phyloP scores from a whole-genome alignment of 257 asterid species.

The Solanum dulcamara region DNA sequence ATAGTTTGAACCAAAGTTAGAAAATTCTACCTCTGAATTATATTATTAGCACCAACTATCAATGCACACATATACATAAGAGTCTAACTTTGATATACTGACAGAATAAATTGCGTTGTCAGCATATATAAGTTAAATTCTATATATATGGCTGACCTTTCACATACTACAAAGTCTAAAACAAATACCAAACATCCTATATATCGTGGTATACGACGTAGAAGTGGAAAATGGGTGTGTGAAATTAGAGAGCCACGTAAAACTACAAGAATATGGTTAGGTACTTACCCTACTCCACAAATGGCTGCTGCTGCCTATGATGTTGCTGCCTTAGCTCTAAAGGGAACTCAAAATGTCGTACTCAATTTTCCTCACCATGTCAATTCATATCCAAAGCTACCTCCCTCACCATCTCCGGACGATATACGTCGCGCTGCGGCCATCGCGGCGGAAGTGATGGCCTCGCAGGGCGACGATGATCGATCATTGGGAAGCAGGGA shows the following conservation, averaged over 20 bases:
- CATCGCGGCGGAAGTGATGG: slow-evolving; percentile 16
- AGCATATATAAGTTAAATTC: background rate
- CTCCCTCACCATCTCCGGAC: slow-evolving; percentile 25
- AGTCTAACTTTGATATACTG: background rate
- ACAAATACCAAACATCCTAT: slow-evolving; percentile 25
- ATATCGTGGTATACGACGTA: slow-evolving; percentile 41
- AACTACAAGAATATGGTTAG: slow-evolving; percentile 34
- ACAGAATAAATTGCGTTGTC: background rate
- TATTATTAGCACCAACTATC: background rate
- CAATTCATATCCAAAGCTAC: slow-evolving; percentile 18
- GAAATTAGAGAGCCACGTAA: slow-evolving; percentile 39
- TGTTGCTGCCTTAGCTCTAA: slow-evolving; percentile 32
- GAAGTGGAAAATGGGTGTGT: slow-evolving; percentile 46
- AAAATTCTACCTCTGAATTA: background rate
- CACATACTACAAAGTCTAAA: background rate
- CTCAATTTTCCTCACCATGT: slow-evolving; percentile 37
- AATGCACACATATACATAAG: background rate
- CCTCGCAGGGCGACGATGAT: background rate
- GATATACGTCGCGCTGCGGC: slow-evolving; percentile 38
- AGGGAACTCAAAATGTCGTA: slow-evolving; percentile 6
- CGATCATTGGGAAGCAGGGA: no score
- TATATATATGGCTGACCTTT: slow-evolving; percentile 24
- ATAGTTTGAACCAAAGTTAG: background rate
- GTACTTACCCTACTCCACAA: slow-evolving; percentile 30
- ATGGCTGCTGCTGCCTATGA: slow-evolving; percentile 45